Percentiles rank a stretch among this genome's conserved stretches.
Evolutionary conservation across 345 rosid species (phyloP).

Genomic region (Pistacia atlantica): DNA sequence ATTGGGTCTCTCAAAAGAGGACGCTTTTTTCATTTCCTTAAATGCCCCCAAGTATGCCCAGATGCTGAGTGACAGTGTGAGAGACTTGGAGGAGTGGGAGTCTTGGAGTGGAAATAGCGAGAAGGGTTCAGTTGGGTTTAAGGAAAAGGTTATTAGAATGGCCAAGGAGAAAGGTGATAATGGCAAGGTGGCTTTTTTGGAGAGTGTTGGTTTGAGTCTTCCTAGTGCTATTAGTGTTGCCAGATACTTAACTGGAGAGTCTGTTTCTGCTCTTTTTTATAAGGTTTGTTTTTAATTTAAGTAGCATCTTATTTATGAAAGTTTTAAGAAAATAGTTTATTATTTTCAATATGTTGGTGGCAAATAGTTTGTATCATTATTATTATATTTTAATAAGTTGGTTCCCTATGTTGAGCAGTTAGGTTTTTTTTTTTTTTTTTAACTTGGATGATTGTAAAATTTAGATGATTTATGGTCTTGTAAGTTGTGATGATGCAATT

Average conservation of each 20-base stretch:
- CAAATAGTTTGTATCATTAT: no score
- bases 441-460: not conserved
- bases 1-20: conserved; percentile 51
- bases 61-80: no score
- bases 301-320: no score
- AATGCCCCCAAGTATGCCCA: no score
- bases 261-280: conserved; percentile 55
- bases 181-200: conserved; percentile 83
- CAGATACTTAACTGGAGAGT: conserved; percentile 58
- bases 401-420: no score
- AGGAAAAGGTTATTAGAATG: conserved; percentile 66
- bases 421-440: not conserved
- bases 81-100: conserved; percentile 79
- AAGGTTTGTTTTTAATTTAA: conserved; percentile 40
- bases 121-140: conserved; percentile 44
- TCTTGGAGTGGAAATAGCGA: conserved; percentile 42
- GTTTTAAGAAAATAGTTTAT: no score
- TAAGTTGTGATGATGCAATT: not conserved
- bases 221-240: conserved; percentile 75
- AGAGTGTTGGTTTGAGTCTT: conserved; percentile 75
- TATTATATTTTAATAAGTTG: no score
- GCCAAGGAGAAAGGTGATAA: conserved; percentile 76
- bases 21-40: conserved; percentile 48
- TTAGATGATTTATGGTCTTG: not conserved
- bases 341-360: no score